Evolutionary conservation across 2,329 filamentous ascomycete genomes (phyloP), one percentile per base, ranked within the genome.

Genomic region (Trichophyton schoenleinii): DNA sequence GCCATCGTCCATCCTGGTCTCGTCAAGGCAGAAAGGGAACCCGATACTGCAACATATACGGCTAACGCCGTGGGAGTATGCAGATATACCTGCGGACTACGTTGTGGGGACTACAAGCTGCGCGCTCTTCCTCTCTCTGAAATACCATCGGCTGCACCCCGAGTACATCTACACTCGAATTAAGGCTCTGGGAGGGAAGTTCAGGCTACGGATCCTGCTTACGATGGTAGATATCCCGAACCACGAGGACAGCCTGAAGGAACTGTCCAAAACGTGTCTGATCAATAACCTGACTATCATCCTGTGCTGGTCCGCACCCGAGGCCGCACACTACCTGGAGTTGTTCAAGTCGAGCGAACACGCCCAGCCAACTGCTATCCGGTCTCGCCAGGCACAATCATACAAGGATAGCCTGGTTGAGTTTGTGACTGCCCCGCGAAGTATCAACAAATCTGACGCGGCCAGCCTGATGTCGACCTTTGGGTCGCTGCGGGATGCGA

Each of bases 101-200:
- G 87, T 92, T 7, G 79, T 97, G 57, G 92, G 94, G 0, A 72
- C 83, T 48, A 95, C 91, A 0, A 95, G 91, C 5, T 96, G 92
- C 69, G 91, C 89, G 0, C 80, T 99, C 3, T 99, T 97, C 71
- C 79, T 99, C 48, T 95, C 89, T 57, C 82, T 99, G 60, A 99
- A 97, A 74, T 99, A 99, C 74, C 94, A 99, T 74, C 89, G 92
- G 31, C 81, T 99, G 59, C 94, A 99, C 71, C 94, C 94, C 0
- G 94, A 99, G 75, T 99, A 99, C 78, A 90, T 99, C 69, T 97
- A 97, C 77, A 91, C 87, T 25, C 87, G 94, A 62, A 95, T 99
- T 67, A 87, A 88, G 59, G 84, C 86, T 57, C 79, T 99, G 3
- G 88, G 88, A 59, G 89, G 88, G 58, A 89, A 88, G 75, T 97